Evolutionary conservation across 257 asterid genomes (phyloP).

Genomic region (Nyctanthes arbortristis): DNA sequence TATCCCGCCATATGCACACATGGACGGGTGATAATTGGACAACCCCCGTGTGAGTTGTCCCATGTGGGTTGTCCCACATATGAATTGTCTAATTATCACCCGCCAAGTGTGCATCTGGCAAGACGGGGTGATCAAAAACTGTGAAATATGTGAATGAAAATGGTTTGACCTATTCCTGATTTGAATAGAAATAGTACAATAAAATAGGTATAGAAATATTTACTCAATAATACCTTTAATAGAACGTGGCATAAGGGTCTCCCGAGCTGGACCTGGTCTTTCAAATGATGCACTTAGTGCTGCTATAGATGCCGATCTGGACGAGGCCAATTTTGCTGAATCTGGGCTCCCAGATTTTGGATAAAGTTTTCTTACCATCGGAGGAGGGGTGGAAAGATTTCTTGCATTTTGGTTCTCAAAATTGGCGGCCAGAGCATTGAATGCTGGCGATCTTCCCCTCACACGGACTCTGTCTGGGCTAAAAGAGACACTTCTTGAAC

Average conservation of each 20-base stretch:
- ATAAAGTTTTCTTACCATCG: slow-evolving; percentile 70
- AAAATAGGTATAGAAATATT: not conserved
- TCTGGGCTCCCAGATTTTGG: slow-evolving; percentile 72
- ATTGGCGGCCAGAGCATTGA: slow-evolving; percentile 85
- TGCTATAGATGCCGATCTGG: slow-evolving; percentile 80
- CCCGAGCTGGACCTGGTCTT: slow-evolving; percentile 54
- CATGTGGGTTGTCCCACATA: too few relatives aligned
- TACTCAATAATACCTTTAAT: slow-evolving; percentile 50
- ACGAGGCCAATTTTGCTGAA: slow-evolving; percentile 47
- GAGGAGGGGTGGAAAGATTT: slow-evolving; percentile 96
- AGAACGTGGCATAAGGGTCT: slow-evolving; percentile 63
- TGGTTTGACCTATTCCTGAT: too few relatives aligned
- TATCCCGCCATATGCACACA: too few relatives aligned
- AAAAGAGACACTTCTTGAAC: slow-evolving; percentile 94
- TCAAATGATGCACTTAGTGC: slow-evolving; percentile 64
- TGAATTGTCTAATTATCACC: too few relatives aligned
- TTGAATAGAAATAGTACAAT: too few relatives aligned
- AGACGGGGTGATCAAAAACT: too few relatives aligned
- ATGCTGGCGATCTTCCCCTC: slow-evolving; percentile 97
- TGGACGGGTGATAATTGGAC: too few relatives aligned
- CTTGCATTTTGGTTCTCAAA: slow-evolving; percentile 78
- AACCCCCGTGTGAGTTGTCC: too few relatives aligned
- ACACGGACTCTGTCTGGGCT: slow-evolving; percentile 83
- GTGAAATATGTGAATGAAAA: too few relatives aligned
- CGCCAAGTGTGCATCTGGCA: too few relatives aligned